Evolutionary conservation across 257 asterid species (phyloP).

Genomic region (Solanum clarkiae): DNA sequence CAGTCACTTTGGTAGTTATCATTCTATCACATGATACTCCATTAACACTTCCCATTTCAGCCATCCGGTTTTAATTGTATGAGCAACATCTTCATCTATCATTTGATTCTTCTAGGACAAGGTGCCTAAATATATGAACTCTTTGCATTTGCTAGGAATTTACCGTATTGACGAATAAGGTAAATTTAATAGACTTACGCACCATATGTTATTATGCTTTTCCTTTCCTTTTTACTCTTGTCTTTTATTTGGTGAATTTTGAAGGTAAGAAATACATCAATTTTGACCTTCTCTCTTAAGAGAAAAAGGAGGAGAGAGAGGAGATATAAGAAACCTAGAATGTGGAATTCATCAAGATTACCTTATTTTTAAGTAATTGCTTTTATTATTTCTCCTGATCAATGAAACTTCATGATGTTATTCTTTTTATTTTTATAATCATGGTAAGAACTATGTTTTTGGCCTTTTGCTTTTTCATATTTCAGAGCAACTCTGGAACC

Average conservation of each 20-base stretch:
- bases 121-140: background rate
- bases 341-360: background rate
- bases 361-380: background rate
- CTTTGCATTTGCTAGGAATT: background rate
- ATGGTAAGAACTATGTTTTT: background rate
- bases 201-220: background rate
- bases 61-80: background rate
- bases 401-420: background rate
- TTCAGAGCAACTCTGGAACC: slow-evolving; percentile 93
- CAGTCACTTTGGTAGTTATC: background rate
- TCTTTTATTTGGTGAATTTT: background rate
- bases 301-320: background rate
- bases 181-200: background rate
- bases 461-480: background rate
- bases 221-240: background rate
- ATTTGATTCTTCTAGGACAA: background rate
- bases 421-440: background rate
- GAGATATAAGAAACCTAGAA: background rate
- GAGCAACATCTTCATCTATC: background rate
- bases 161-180: background rate
- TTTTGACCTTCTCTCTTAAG: background rate
- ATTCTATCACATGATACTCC: background rate
- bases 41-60: background rate
- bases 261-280: background rate
- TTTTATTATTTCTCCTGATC: background rate